phyloP scores from a whole-genome alignment of 78 protist species.

The Dictyostelium purpureum region DNA sequence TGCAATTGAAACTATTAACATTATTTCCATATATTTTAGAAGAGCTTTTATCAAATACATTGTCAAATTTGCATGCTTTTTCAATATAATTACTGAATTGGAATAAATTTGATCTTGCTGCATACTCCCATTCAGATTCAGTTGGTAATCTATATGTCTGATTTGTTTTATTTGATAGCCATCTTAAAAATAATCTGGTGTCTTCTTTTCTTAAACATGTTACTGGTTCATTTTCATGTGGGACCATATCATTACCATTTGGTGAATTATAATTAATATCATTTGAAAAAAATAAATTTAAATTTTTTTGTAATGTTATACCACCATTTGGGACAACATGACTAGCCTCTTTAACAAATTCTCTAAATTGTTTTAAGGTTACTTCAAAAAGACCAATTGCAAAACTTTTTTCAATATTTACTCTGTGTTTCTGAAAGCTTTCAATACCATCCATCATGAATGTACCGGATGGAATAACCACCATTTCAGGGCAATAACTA shows the following conservation, averaged over 20 bases:
- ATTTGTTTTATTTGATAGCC: background rate
- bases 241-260: too few species aligned
- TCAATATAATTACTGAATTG: background rate
- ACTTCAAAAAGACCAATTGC: background rate
- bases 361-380: background rate
- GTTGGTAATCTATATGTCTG: background rate
- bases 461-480: too few species aligned
- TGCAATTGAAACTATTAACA: background rate
- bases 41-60: background rate
- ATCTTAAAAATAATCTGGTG: background rate
- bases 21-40: too few species aligned
- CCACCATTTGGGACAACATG: background rate
- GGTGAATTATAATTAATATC: too few species aligned
- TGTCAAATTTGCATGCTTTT: background rate
- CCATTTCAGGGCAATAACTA: too few species aligned
- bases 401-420: too few species aligned
- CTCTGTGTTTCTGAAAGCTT: too few species aligned
- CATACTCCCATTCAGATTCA: background rate
- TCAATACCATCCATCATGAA: too few species aligned
- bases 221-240: background rate
- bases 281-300: too few species aligned
- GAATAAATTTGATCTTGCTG: background rate
- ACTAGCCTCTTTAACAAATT: background rate
- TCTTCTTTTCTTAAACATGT: background rate
- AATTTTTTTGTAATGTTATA: too few species aligned